These are phyloP conservation scores for Scortechinia acanthostroma DNA, from an alignment of 2,329 filamentous ascomycete species.

Conservation along the genomic window DNA sequence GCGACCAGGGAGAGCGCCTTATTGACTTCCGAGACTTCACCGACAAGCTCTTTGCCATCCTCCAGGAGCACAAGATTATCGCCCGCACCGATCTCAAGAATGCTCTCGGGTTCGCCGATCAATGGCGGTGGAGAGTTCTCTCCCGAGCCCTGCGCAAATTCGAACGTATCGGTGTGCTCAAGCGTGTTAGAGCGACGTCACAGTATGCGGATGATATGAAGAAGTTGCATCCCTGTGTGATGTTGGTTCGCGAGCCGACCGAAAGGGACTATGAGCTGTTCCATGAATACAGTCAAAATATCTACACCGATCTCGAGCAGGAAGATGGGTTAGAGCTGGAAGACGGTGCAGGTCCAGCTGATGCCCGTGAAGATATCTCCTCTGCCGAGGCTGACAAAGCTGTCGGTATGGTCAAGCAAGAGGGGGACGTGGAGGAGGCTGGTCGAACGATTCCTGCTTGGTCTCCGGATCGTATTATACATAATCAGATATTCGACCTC, in stretches of 20 bases:
- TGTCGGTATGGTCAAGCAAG: slow-evolving; percentile 11
- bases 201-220: slow-evolving; percentile 24
- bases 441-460: slow-evolving; percentile 37
- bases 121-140: slow-evolving; percentile 27
- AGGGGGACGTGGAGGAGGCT: slow-evolving; percentile 12
- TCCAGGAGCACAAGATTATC: slow-evolving; percentile 40
- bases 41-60: slow-evolving; percentile 32
- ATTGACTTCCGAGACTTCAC: slow-evolving; percentile 40
- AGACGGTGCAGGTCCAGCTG: background rate
- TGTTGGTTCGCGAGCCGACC: slow-evolving; percentile 28
- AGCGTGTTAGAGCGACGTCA: slow-evolving; percentile 28
- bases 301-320: slow-evolving; percentile 11
- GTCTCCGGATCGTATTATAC: slow-evolving; percentile 39
- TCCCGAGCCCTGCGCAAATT: slow-evolving; percentile 30
- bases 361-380: background rate
- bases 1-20: slow-evolving; percentile 17
- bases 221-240: slow-evolving; percentile 27
- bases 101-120: slow-evolving; percentile 27
- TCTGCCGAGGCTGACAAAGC: background rate
- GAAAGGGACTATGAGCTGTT: slow-evolving; percentile 27
- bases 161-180: slow-evolving; percentile 31
- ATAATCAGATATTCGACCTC: slow-evolving; percentile 41
- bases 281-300: slow-evolving; percentile 19
- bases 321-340: no score
- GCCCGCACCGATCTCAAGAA: slow-evolving; percentile 40